Evolutionary conservation across 2,329 filamentous ascomycete species (phyloP), one percentile per base, ranked within the genome.

Genomic region (Diplocarpon mali): DNA sequence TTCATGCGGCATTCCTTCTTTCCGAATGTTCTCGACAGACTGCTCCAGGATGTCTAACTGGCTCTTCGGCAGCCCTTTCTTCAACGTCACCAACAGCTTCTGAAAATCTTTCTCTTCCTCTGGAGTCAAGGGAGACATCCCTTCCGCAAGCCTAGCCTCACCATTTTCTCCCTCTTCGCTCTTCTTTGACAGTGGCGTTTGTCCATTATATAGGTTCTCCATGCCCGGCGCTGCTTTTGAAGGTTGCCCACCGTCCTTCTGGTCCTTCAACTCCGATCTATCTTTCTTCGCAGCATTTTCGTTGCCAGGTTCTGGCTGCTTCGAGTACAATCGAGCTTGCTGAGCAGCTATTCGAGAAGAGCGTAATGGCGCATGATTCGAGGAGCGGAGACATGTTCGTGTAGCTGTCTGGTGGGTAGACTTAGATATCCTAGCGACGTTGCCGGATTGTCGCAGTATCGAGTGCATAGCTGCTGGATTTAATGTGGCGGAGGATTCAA

Each of bases 1-100:
- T 61, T 64, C 85, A 16, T 66, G 57, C 1, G 86, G 85, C 13
- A 87, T 75, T 9, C 87, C 87, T 35, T 79, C 71, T 48, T 71
- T 70, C 65, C 80, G 77, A 49, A 90, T 71, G 24, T 72, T 67
- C 49, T 73, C 66, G n/a, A 84, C 65, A 8, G 79, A 69, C 38
- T 75, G 69, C 47, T 78, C 70, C 47, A 88, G 63, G 16, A 72
- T 66, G 40, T 75, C 64, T 32, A 69, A 69, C 63, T 85, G 78
- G n/a, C 71, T 69, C 44, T 71, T 68, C 7, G 83, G 81, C 45
- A 86, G 64, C 40, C 69, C 69, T 48, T 71, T 68, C 53, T 75
- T 75, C 47, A 83, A 64, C 49, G 69, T 69, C 2, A 61, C 58
- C 35, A 85, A 70, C 27, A 78, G 62, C 44, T 72, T 66, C 47